Conservation (phyloP, 2,329 filamentous ascomycete genomes). For the Clarireedia hainanense region DNA sequence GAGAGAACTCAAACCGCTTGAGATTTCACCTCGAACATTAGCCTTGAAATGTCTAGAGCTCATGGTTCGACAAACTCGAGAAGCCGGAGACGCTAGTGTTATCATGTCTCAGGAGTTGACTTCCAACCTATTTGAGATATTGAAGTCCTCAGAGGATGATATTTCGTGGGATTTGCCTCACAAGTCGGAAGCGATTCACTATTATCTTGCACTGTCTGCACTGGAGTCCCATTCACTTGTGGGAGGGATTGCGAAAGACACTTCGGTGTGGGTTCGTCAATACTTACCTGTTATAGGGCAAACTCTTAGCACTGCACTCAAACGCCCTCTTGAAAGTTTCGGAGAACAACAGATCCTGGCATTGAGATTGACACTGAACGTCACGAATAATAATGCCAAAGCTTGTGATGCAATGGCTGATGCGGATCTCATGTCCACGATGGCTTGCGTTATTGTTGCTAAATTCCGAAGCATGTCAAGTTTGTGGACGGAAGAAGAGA, state of each 20-base stretch:
- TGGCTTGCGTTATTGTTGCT: slow-evolving; percentile 43
- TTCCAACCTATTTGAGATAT: slow-evolving; percentile 40
- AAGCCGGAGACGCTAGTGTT: slow-evolving; percentile 39
- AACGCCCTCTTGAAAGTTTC: slow-evolving; percentile 31
- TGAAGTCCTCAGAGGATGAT: slow-evolving; percentile 26
- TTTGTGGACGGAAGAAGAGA: slow-evolving; percentile 41
- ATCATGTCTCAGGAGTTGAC: slow-evolving; percentile 43
- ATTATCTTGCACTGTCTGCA: slow-evolving; percentile 39
- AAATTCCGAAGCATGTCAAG: slow-evolving; percentile 42
- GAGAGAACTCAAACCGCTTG: slow-evolving; percentile 42
- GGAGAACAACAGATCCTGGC: slow-evolving; percentile 28
- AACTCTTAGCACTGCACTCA: slow-evolving; percentile 34
- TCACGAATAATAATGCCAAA: slow-evolving; percentile 70
- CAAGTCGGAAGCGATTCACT: slow-evolving; percentile 26
- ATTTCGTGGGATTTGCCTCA: slow-evolving; percentile 21
- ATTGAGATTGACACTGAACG: slow-evolving; percentile 69
- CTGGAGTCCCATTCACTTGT: slow-evolving; percentile 47
- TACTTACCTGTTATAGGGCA: slow-evolving; percentile 45
- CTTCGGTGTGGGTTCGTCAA: slow-evolving; percentile 39
- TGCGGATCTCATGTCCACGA: slow-evolving; percentile 42
- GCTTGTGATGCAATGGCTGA: slow-evolving; percentile 64
- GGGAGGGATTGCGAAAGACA: slow-evolving; percentile 37
- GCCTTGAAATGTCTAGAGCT: slow-evolving; percentile 56
- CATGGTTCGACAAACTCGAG: slow-evolving; percentile 43
- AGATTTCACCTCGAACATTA: slow-evolving; percentile 54